Conservation (phyloP, 1,139 yeast species). For the Chernovozyma aurita region DNA sequence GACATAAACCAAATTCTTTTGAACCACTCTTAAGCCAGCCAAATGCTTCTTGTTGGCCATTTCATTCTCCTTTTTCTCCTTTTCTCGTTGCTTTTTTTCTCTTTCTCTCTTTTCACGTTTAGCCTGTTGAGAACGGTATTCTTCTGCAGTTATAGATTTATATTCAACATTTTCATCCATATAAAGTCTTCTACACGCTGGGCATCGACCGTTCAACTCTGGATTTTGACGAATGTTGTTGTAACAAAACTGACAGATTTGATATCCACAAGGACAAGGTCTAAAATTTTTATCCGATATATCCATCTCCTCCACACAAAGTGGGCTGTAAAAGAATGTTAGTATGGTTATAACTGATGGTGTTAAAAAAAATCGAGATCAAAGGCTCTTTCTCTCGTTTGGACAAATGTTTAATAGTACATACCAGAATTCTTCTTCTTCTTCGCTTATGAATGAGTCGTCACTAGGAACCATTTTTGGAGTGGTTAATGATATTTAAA, state of each 20-base stretch:
- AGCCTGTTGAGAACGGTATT: slow-evolving; percentile 71
- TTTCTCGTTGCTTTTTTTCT: slow-evolving; percentile 84
- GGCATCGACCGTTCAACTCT: slow-evolving; percentile 92
- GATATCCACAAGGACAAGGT: slow-evolving; percentile 99
- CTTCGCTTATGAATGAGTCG: slow-evolving; percentile 64
- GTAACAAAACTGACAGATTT: slow-evolving; percentile 96
- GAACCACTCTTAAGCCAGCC: slow-evolving; percentile 96
- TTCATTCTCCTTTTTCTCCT: slow-evolving; percentile 89
- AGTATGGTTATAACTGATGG: slow-evolving; percentile 13
- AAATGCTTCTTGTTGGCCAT: slow-evolving; percentile 86
- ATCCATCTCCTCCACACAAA: slow-evolving; percentile 97
- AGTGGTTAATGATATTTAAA: not conserved
- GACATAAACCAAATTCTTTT: slow-evolving; percentile 93
- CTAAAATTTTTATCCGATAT: slow-evolving; percentile 92
- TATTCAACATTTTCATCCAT: slow-evolving; percentile 93
- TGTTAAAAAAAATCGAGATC: no score
- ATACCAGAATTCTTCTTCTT: slow-evolving; percentile 73
- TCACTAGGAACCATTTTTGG: slow-evolving; percentile 26
- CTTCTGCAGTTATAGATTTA: slow-evolving; percentile 78
- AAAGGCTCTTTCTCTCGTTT: not conserved
- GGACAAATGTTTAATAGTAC: slow-evolving; percentile 15
- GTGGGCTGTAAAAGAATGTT: slow-evolving; percentile 51
- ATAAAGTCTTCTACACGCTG: slow-evolving; percentile 93
- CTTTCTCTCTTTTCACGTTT: slow-evolving; percentile 77
- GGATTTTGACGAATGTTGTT: slow-evolving; percentile 95